Evolutionary conservation across 2,329 filamentous ascomycete species (phyloP), one percentile per base, ranked within the genome.

Genomic region (Pseudogymnoascus sp.): DNA sequence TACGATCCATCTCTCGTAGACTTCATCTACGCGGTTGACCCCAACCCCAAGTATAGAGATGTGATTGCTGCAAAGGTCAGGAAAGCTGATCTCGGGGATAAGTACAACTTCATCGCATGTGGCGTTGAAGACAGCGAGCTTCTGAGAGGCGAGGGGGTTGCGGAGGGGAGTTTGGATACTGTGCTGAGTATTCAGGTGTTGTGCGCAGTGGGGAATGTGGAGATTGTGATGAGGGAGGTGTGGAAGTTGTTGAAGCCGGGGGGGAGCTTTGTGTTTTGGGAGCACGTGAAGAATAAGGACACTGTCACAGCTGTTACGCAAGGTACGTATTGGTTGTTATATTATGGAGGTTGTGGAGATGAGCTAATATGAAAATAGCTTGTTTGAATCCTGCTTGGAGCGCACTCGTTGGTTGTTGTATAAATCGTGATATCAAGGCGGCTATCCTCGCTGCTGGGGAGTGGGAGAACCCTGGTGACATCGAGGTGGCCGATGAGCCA

Each of bases 241-340:
- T 77, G 76, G 66, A 73, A 73, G 60, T 66, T 80, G 28, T 66
- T 81, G 44, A 80, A 76, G 65, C 78, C 78, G 0, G 78, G 78
- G 1, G 78, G 78, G 11, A 75, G 73, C 50, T 76, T 80, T 64
- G 70, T 81, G 25, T 79, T 80, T 62, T 80, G 78, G 75, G 78
- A 81, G 65, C 78, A 80, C 63, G 68, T 66, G 59, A 64, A 66
- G 61, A 75, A 66, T 64, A 62, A 62, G 11, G 65, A 74, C 42
- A 21, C 18, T 38, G 23, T 74, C 18, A 78, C 76, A 3, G 64
- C 62, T 36, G 46, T 67, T 25, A 69, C 64, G 16, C 74, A 76
- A 69, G 66, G 73, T 75, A 67, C 53, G 71, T 69, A 6, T 38
- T 23, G 12, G 18, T 8, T 21, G 21, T 23, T 50, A 37, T 61